Evolutionary conservation across 2,329 filamentous ascomycete genomes (phyloP), one percentile per base, ranked within the genome.

Genomic region (Talaromyces albobiverticillius): DNA sequence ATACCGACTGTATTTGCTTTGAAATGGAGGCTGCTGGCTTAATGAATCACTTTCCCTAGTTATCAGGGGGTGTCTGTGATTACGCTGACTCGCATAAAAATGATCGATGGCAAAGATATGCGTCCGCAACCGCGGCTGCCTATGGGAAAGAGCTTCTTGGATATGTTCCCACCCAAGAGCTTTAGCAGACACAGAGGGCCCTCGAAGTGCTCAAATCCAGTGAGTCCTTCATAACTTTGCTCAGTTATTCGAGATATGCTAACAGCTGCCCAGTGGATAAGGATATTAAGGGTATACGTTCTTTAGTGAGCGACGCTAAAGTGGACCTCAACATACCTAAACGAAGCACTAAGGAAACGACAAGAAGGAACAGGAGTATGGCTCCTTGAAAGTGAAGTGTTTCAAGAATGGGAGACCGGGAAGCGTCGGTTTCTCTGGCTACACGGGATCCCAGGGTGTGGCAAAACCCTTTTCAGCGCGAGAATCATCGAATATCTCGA

Each of bases 391-490:
- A 31, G 18, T 23, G n/a, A 49, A 4, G 26, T 43, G 13, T 60
- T 55, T 41, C 9, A 29, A 32, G 22, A 54, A 7, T 61, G 59
- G 59, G 53, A 53, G 20, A 48, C n/a, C 10, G 26, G 29, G 32
- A 16, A 13, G 14, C 49, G 43, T 36, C 71, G 71, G 1, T 70
- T 75, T 38, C 53, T 75, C 4, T 76, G 72, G 73, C 58, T 76
- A 3, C 62, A 64, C 46, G 72, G 72, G 14, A 67, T 69, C 52
- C 67, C 73, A 16, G 73, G 72, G 1, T 72, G 68, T 55, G 73
- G 72, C 18, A 76, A 76, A 55, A 72, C 70, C 0, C 65, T 76
- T 0, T 57, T 76, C 13, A 70, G 65, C 49, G 72, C 64, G 11
- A 73, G 70, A 2, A 62, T 66, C 8, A 70, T 74, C 6, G 7